These are phyloP conservation scores for Hanseniaspora nectarophila DNA, from an alignment of 805 yeast genomes.

Conservation along the genomic window DNA sequence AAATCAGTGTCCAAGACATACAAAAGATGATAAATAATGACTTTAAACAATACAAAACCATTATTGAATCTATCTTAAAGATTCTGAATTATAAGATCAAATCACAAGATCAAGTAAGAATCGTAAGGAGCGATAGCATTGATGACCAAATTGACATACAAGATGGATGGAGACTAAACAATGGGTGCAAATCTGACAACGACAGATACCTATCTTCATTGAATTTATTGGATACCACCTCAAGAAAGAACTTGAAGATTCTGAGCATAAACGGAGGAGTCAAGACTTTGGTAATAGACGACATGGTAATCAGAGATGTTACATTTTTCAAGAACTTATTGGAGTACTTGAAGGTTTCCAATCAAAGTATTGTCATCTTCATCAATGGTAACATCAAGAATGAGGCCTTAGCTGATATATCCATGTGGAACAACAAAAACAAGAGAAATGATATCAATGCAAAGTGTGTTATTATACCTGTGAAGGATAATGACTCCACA, in stretches of 20 bases:
- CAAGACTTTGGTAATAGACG: conserved; percentile 23
- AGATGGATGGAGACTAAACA: conserved; percentile 26
- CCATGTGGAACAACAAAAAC: conserved; percentile 26
- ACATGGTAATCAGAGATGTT: conserved; percentile 24
- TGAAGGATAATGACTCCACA: conserved; percentile 9
- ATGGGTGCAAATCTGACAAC: conserved; percentile 23
- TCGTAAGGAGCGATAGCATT: conserved; percentile 22
- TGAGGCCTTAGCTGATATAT: conserved; percentile 25
- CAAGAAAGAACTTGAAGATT: conserved; percentile 20
- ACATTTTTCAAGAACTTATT: conserved; percentile 23
- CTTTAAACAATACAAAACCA: conserved; percentile 17
- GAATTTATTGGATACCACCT: conserved; percentile 17
- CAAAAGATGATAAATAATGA: background rate
- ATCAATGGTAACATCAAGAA: conserved; percentile 24
- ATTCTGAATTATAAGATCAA: conserved; percentile 22
- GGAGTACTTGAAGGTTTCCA: conserved; percentile 20
- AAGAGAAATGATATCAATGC: conserved; percentile 20
- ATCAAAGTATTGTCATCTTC: conserved; percentile 22
- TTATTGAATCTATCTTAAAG: conserved; percentile 19
- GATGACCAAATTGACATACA: conserved; percentile 24
- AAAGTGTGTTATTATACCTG: conserved; percentile 14
- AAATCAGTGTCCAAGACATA: conserved; percentile 1
- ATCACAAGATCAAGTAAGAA: conserved; percentile 26
- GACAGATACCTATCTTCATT: conserved; percentile 26
- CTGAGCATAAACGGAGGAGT: conserved; percentile 20